Conservation (phyloP, 768 basidiomycete genomes). For the Rhodotorula diobovata region DNA sequence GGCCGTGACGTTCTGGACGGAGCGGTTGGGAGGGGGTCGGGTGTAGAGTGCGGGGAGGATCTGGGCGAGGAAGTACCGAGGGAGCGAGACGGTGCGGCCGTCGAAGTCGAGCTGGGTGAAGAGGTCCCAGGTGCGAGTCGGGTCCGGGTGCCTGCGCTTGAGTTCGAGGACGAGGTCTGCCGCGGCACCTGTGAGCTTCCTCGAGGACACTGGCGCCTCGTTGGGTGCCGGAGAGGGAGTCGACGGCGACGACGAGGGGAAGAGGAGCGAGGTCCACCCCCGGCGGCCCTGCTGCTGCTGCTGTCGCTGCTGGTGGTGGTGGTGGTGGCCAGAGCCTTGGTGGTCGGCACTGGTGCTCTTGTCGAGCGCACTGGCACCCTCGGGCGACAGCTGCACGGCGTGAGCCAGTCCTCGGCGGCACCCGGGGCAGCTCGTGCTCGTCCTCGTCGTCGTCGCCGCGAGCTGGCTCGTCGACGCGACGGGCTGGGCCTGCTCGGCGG, state of each 20-base stretch:
- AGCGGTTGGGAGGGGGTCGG: background rate
- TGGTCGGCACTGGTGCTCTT: background rate
- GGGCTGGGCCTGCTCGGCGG: slow-evolving; percentile 5
- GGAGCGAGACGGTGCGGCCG: slow-evolving; percentile 12
- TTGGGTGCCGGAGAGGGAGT: background rate
- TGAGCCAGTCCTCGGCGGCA: slow-evolving; percentile 14
- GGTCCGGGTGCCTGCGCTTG: background rate
- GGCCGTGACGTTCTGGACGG: slow-evolving; percentile 4
- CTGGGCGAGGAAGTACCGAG: slow-evolving; percentile 23
- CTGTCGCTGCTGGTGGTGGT: too few relatives aligned
- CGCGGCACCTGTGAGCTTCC: slow-evolving; percentile 5
- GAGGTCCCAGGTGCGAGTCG: slow-evolving; percentile 9
- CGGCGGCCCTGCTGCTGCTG: too few relatives aligned
- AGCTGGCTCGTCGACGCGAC: background rate
- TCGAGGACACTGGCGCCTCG: background rate
- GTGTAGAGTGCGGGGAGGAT: slow-evolving; percentile 29
- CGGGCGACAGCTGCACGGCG: slow-evolving; percentile 15
- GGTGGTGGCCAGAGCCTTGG: background rate
- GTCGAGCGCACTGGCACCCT: background rate
- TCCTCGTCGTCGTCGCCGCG: too few relatives aligned
- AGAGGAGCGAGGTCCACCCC: slow-evolving; percentile 19
- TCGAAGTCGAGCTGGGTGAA: slow-evolving; percentile 29
- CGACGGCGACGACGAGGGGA: background rate
- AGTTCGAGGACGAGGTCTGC: slow-evolving; percentile 17
- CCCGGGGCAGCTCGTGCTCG: background rate